These are phyloP conservation scores for Trametes cinnabarina DNA, from an alignment of 768 basidiomycete species.

Conservation along the genomic window DNA sequence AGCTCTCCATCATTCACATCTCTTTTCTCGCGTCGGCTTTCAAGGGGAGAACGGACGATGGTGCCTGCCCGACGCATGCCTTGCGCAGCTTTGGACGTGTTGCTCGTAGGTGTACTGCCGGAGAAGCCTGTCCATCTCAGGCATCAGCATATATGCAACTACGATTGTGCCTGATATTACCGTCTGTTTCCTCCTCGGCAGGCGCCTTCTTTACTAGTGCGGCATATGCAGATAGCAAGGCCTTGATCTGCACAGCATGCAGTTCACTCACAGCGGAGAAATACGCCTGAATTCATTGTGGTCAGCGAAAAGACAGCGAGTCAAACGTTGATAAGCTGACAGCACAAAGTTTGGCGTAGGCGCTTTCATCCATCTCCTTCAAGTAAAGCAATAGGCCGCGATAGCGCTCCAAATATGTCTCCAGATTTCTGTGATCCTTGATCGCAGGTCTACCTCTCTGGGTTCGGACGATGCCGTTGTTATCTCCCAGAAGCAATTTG, in stretches of 20 bases:
- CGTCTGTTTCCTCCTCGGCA: conserved; percentile 74
- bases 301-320: background rate
- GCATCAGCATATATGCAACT: background rate
- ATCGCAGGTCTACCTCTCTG: conserved; percentile 47
- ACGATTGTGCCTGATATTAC: conserved; percentile 39
- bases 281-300: conserved; percentile 62
- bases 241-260: conserved; percentile 78
- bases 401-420: conserved; percentile 83
- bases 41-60: conserved; percentile 75
- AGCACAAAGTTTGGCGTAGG: conserved; percentile 87
- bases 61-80: conserved; percentile 83
- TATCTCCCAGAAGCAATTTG: conserved; percentile 64
- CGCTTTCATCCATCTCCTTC: conserved; percentile 91
- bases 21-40: conserved; percentile 54
- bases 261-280: conserved; percentile 84
- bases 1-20: conserved; percentile 57
- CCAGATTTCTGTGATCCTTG: conserved; percentile 67
- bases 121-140: conserved; percentile 20
- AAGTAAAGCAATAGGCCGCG: conserved; percentile 88
- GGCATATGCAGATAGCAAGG: conserved; percentile 58
- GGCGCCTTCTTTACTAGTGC: conserved; percentile 59
- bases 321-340: conserved; percentile 44
- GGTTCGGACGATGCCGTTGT: conserved; percentile 50
- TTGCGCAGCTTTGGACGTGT: conserved; percentile 46
- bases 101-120: conserved; percentile 15